phyloP scores from a whole-genome alignment of 495 filamentous ascomycete genomes.

The Ascobolus immersus region DNA sequence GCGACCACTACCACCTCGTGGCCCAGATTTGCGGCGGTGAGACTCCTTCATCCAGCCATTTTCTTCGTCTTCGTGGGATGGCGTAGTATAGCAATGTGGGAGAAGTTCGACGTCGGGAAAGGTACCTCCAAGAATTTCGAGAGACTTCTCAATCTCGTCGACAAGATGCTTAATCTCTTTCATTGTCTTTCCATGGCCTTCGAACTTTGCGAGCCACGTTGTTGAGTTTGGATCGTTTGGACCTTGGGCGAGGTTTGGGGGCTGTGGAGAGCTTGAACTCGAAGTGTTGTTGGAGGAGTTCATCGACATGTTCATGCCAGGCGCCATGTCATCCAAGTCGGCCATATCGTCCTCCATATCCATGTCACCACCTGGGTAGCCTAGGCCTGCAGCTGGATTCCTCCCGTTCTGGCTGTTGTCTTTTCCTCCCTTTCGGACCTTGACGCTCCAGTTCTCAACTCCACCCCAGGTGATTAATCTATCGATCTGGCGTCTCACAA shows the following conservation, averaged over 20 bases:
- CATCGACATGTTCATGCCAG: no score
- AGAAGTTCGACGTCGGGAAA: conserved; percentile 16
- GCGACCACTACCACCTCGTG: no score
- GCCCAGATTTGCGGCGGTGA: no score
- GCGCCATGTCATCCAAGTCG: not conserved
- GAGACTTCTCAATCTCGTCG: conserved; percentile 12
- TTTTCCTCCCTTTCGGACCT: conserved; percentile 30
- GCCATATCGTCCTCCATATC: conserved; percentile 11
- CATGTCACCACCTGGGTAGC: conserved; percentile 9
- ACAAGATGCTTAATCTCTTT: conserved; percentile 13
- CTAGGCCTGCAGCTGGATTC: no score
- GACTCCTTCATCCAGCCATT: no score
- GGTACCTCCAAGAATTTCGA: conserved; percentile 15
- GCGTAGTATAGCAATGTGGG: no score
- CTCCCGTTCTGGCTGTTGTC: conserved; percentile 5
- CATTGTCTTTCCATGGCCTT: conserved; percentile 14
- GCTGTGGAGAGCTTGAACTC: no score
- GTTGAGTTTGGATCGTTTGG: no score
- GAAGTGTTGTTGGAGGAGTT: no score
- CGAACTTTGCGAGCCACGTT: conserved; percentile 7
- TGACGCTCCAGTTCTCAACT: conserved; percentile 21
- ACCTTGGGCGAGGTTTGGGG: no score
- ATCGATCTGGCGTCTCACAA: conserved; percentile 32
- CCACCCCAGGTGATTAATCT: conserved; percentile 34
- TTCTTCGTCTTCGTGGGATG: no score